Base-by-base conservation (phyloP, 2,329 filamentous ascomycete genomes). In the Beauveria sp. region DNA sequence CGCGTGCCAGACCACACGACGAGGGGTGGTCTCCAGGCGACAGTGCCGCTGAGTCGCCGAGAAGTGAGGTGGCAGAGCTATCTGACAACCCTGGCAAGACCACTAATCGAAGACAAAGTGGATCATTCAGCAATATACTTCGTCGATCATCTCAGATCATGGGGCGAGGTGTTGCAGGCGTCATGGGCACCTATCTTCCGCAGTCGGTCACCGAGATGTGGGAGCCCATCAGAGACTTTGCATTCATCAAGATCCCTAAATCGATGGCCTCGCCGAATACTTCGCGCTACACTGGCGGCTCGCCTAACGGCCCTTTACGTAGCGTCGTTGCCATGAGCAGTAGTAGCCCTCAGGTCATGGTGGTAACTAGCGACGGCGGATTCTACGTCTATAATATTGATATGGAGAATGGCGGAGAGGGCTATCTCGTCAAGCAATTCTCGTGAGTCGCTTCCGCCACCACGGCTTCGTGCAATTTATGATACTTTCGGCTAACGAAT, bases 301-400 rank as follows among this genome's bases (percentile, higher is more conserved):
- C 72, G 5, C 65, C 70, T 1, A 69, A 72, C 6, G 68, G 81
- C 0, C 87, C 90, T 0, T 75, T 96, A 46, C 83, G 90, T 66
- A 96, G 91, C 66, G 93, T 99, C n/a, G 95, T 99, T 49, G 93
- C 95, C 9, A 96, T 99, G 88, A 96, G 91, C 72, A 95, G 88
- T 70, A 96, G 88, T 71, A 93, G 90, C 28, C 95, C 95, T 1
- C 93, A 98, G 69, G 90, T 99, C 54, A 98, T 99, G 93, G 91
- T 98, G 0, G 93, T 97, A 16, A 99, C 95, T 0, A 97, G 89
- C 68, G 95, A 99, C 72, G 95, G 95, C 10, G 88, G 88, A 26
- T 98, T 97, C 71, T 96, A 95, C 68, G 89, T 98, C 34, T 99
- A 93, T 75, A 93, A 91, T 66, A 92, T 99, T 60, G 93, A 99